A percentile compares a stretch with the other conserved stretches of the same genome.
Evolutionary conservation across 768 basidiomycete genomes (phyloP).

Genomic region (Mrakia gelida): DNA sequence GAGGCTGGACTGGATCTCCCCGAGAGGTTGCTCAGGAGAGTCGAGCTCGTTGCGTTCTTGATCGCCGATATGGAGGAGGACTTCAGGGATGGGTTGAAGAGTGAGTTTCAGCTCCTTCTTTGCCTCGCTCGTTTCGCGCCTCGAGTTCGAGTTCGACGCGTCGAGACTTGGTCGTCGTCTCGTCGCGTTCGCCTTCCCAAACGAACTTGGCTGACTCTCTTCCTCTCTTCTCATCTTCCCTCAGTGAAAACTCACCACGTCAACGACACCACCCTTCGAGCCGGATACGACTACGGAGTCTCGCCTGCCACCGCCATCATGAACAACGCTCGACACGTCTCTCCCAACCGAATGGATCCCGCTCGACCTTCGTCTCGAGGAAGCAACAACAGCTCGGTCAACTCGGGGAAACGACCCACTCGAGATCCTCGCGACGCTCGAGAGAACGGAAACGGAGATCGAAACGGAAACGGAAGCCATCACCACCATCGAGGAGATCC

Average conservation of each 20-base stretch:
- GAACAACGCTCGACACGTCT: neutral
- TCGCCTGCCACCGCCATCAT: neutral
- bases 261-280: neutral
- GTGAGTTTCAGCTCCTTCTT: slow-evolving; percentile 4
- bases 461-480: neutral
- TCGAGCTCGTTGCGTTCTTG: slow-evolving; percentile 33
- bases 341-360: neutral
- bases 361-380: neutral
- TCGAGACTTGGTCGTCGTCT: too few relatives aligned
- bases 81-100: slow-evolving; percentile 19
- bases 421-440: neutral
- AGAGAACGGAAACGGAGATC: neutral
- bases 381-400: neutral
- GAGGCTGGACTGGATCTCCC: neutral
- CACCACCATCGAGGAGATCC: neutral
- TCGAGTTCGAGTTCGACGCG: too few relatives aligned
- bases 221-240: neutral
- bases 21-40: slow-evolving; percentile 11
- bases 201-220: neutral
- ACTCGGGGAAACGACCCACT: neutral
- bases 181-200: too few relatives aligned
- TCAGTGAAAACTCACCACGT: slow-evolving; percentile 10
- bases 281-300: neutral
- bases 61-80: slow-evolving; percentile 31
- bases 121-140: too few relatives aligned